Evolutionary conservation across 345 rosid genomes (phyloP).

Genomic region (Trapa bicornis): DNA sequence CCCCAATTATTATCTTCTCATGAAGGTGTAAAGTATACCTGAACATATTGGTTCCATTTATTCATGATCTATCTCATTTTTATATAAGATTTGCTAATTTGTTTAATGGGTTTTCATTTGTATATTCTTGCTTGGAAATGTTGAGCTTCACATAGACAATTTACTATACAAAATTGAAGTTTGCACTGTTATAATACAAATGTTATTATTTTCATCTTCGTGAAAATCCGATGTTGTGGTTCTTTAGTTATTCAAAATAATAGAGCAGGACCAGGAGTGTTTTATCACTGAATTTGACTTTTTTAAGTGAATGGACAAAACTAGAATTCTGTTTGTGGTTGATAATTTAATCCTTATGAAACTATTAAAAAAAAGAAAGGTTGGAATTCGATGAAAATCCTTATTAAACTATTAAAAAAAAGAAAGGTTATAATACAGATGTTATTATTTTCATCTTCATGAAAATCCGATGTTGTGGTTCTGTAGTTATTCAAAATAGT

Average conservation of each 20-base stretch:
- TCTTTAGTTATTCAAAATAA: neutral
- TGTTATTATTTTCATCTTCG: neutral
- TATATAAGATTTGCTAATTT: neutral
- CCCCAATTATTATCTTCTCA: constrained; percentile 62
- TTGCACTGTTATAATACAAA: neutral
- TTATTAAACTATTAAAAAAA: neutral
- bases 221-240: neutral
- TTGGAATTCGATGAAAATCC: neutral
- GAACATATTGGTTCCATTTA: neutral
- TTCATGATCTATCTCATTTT: neutral
- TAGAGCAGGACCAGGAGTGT: neutral
- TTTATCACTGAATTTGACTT: neutral
- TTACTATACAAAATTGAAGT: neutral
- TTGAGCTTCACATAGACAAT: neutral
- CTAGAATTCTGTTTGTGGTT: neutral
- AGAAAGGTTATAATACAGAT: neutral
- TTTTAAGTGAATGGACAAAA: neutral
- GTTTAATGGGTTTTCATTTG: neutral
- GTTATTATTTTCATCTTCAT: neutral
- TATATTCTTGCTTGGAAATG: neutral
- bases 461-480: neutral
- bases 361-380: neutral
- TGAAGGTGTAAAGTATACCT: constrained; percentile 38
- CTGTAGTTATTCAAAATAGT: neutral
- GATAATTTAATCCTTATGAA: neutral